Evolutionary conservation across 345 rosid species (phyloP).

Genomic region (Microthlaspi erraticum): DNA sequence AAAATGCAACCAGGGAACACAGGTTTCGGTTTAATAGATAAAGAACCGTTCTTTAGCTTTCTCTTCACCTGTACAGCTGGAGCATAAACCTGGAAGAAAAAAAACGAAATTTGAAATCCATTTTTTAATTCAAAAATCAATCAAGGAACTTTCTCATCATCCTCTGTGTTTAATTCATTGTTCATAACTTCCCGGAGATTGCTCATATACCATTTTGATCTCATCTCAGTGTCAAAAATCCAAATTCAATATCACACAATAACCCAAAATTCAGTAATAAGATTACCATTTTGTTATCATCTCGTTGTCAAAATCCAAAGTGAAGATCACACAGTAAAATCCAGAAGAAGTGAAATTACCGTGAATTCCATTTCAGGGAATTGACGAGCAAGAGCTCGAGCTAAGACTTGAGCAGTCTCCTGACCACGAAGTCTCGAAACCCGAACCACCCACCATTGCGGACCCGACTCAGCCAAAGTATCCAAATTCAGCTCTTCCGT

Average conservation of each 20-base stretch:
- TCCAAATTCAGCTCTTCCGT: constrained; percentile 77
- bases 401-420: constrained; percentile 65
- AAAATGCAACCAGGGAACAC: constrained; percentile 83
- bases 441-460: constrained; percentile 84
- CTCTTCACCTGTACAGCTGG: constrained; percentile 73
- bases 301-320: constrained; percentile 12
- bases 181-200: neutral
- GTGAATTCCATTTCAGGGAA: constrained; percentile 68
- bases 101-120: neutral
- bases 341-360: constrained; percentile 45
- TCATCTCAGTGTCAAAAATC: constrained; percentile 2
- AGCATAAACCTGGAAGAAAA: constrained; percentile 67
- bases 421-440: constrained; percentile 62
- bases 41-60: constrained; percentile 69
- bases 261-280: neutral
- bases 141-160: neutral
- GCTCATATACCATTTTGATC: neutral
- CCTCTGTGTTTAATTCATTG: neutral
- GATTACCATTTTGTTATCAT: neutral
- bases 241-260: constrained; percentile 15
- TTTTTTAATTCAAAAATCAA: neutral
- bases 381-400: constrained; percentile 58
- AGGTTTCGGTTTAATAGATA: constrained; percentile 65
- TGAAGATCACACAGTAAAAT: neutral
- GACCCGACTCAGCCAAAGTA: constrained; percentile 66